Conservation (phyloP, 1,284 basidiomycete genomes). For the Fomitopsis palustris region DNA sequence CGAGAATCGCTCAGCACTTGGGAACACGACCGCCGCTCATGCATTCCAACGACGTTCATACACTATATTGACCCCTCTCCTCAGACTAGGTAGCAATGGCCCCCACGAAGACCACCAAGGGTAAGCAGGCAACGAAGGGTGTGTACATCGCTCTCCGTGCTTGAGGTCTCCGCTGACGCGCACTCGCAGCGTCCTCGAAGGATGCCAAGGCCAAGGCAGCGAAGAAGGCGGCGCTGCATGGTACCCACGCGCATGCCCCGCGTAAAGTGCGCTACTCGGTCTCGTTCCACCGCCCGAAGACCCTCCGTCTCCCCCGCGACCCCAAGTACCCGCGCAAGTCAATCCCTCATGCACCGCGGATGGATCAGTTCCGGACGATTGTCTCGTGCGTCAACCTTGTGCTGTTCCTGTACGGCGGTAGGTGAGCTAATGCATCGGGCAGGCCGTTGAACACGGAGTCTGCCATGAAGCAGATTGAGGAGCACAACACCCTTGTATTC, state of each 20-base stretch:
- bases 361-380: conserved; percentile 97
- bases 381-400: conserved; percentile 58
- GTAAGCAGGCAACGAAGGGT: conserved; percentile 52
- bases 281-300: conserved; percentile 97
- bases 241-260: conserved; percentile 69
- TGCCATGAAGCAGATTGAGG: conserved; percentile 99
- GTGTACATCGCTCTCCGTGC: conserved; percentile 19
- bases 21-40: background rate
- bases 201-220: conserved; percentile 89
- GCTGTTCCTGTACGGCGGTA: background rate
- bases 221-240: conserved; percentile 96
- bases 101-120: conserved; percentile 60
- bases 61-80: background rate
- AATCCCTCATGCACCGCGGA: conserved; percentile 90
- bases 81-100: conserved; percentile 42
- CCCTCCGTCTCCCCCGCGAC: conserved; percentile 79
- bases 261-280: conserved; percentile 88
- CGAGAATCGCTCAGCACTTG: no score
- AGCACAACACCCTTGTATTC: conserved; percentile 99
- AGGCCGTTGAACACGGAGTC: conserved; percentile 82
- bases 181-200: conserved; percentile 28
- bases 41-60: background rate
- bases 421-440: background rate
- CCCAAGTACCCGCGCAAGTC: conserved; percentile 96
- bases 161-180: background rate